Conservation (phyloP, 2,329 filamentous ascomycete genomes). For the Hansfordia pulvinata region DNA sequence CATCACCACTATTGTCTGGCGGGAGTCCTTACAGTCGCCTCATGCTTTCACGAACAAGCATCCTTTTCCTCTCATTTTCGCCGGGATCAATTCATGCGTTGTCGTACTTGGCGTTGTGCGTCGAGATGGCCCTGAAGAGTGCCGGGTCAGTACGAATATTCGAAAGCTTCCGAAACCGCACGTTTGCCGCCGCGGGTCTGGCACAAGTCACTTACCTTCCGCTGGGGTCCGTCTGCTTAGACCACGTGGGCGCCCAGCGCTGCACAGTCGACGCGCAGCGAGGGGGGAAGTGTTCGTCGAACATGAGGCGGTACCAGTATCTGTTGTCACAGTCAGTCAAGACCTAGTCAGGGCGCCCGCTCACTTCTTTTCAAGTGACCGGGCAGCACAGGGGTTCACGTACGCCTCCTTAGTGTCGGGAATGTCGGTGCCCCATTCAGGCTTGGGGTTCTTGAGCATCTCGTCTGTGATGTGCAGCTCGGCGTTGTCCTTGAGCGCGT, state of each 20-base stretch:
- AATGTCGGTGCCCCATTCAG: slow-evolving; percentile 85
- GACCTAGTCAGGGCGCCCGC: too few relatives aligned
- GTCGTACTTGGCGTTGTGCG: slow-evolving; percentile 63
- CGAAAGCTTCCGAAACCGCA: background rate
- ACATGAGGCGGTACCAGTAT: slow-evolving; percentile 98
- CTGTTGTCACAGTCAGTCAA: slow-evolving; percentile 24
- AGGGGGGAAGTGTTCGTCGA: slow-evolving; percentile 94
- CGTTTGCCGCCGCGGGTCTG: too few relatives aligned
- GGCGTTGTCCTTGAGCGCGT: slow-evolving; percentile 88
- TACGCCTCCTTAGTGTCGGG: slow-evolving; percentile 95
- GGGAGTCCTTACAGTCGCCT: too few relatives aligned
- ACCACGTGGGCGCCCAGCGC: slow-evolving; percentile 97
- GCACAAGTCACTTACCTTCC: slow-evolving; percentile 51
- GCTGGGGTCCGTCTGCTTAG: slow-evolving; percentile 87
- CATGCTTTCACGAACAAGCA: too few relatives aligned
- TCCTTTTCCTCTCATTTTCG: too few relatives aligned
- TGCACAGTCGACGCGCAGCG: slow-evolving; percentile 85
- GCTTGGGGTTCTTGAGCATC: slow-evolving; percentile 97
- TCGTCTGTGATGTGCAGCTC: slow-evolving; percentile 85
- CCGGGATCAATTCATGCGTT: too few relatives aligned
- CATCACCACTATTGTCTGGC: too few relatives aligned
- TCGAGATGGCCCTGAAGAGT: slow-evolving; percentile 53
- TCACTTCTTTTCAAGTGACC: too few relatives aligned
- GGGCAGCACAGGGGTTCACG: slow-evolving; percentile 19
- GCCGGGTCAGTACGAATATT: too few relatives aligned